Evolutionary conservation across 140 eudicot genomes (phyloP), one percentile per base, ranked within the genome.

Genomic region (Flaveria floridana): DNA sequence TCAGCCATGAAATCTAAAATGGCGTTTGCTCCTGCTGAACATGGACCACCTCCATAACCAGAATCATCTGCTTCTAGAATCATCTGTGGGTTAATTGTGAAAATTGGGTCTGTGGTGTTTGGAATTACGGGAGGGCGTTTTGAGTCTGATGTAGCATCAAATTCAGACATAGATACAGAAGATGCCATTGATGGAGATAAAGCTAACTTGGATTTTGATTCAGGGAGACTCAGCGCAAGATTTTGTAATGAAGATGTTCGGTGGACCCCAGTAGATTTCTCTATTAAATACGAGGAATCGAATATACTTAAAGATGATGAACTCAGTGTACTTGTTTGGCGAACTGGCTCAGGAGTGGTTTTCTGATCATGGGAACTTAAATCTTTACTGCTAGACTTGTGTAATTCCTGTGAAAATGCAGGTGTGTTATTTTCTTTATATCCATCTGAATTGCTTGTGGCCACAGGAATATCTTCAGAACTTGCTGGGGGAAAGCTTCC

Each of bases 1-100:
- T 87, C 97, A 21, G 96, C 99, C 85, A 95, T 68, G 76, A 91
- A 91, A 89, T 95, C 99, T 13, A 91, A 71, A 77, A 95, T 80
- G 18, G 99, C 99, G 2, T 92, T 83, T 65, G 99, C 99, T 42
- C 96, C 99, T 6, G 99, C 96, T 72, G 97, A 87, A 76, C 99
- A 95, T 4, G 97, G 97, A 41, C 99, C 99, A 41, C 97, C 97
- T 18, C 99, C 97, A 72, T 91, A 95, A 28, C 99, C 97, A 73
- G 90, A 85, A 83, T 95, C 96, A 76, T 95, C 96, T 70, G 89
- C 82, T 52, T 91, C 89, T 46, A 95, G 90, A 65, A 95, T 88
- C 62, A 95, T 84, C 63, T 75, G 67, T 1, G 95, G 82, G 68
- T 85, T 86, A 39, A 95, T 76, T 15, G 77, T 66, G 80, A 91